Evolutionary conservation across 179 eudicot genomes (phyloP).

Genomic region (Patellifolia procumbens): DNA sequence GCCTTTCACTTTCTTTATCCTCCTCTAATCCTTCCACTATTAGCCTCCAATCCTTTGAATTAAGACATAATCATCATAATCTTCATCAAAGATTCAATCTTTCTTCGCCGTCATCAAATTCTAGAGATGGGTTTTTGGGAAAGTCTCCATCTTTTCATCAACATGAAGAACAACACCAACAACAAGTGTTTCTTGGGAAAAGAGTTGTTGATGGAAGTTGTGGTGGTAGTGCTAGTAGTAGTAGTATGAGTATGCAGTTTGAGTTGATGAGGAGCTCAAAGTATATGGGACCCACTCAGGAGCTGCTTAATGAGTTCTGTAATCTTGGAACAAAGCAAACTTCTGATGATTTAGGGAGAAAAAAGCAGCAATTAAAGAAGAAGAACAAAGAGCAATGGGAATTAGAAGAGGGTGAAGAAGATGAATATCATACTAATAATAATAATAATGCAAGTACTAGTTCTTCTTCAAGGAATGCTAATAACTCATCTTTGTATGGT

Average conservation of each 20-base stretch:
- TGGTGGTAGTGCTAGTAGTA: not conserved
- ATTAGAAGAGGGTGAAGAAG: constrained; percentile 22
- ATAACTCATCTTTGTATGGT: constrained; percentile 35
- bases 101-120: not conserved
- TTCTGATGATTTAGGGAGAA: constrained; percentile 13
- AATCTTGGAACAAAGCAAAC: constrained; percentile 50
- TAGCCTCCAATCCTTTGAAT: constrained; percentile 75
- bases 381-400: constrained; percentile 34
- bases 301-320: constrained; percentile 81
- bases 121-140: constrained; percentile 28
- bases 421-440: not conserved
- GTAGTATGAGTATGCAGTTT: constrained; percentile 27
- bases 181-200: constrained; percentile 23
- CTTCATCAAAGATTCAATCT: constrained; percentile 35
- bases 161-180: constrained; percentile 11
- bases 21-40: constrained; percentile 66
- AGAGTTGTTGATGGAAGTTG: constrained; percentile 1
- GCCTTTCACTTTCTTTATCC: constrained; percentile 76
- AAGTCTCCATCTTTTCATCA: constrained; percentile 27
- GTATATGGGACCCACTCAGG: constrained; percentile 77
- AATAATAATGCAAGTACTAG: constrained; percentile 21
- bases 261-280: constrained; percentile 57
- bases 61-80: constrained; percentile 39
- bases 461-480: constrained; percentile 32
- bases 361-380: constrained; percentile 24